Evolutionary conservation across 345 rosid genomes (phyloP).

Genomic region (Acer campestre): DNA sequence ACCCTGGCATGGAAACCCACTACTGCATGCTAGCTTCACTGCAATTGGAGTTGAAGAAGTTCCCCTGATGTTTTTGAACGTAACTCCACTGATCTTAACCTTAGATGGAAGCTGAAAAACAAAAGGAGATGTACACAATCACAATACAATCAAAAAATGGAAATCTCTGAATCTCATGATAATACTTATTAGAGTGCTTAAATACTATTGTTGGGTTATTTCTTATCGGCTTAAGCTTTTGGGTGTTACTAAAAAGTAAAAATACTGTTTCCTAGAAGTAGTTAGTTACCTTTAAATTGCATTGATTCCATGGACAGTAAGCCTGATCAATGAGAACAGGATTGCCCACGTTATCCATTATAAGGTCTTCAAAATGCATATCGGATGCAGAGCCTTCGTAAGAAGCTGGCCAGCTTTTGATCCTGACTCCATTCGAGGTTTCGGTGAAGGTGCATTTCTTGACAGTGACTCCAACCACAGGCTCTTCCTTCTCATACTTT

Average conservation of each 20-base stretch:
- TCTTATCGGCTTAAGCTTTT: too few relatives aligned
- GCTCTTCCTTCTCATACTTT: slow-evolving; percentile 41
- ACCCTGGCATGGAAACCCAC: slow-evolving; percentile 13
- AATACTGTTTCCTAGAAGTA: too few relatives aligned
- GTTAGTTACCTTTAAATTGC: slow-evolving; percentile 39
- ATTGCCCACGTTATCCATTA: slow-evolving; percentile 48
- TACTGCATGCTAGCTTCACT: slow-evolving; percentile 7
- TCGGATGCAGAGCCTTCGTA: slow-evolving; percentile 35
- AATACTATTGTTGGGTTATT: too few relatives aligned
- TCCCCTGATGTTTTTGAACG: slow-evolving; percentile 54
- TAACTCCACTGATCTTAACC: slow-evolving; percentile 44
- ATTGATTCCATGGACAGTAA: slow-evolving; percentile 45
- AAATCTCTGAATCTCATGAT: too few relatives aligned
- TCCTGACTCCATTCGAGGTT: slow-evolving; percentile 55
- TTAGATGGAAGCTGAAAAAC: slow-evolving; percentile 31
- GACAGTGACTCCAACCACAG: slow-evolving; percentile 45
- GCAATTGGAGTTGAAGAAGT: slow-evolving; percentile 44
- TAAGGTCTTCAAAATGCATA: slow-evolving; percentile 50
- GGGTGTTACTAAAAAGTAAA: too few relatives aligned
- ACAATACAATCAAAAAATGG: neutral
- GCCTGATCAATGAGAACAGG: slow-evolving; percentile 57
- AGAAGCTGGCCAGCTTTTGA: slow-evolving; percentile 62
- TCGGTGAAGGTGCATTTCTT: slow-evolving; percentile 36
- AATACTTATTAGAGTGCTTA: too few relatives aligned
- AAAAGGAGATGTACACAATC: too few relatives aligned